Conservation (phyloP, 768 basidiomycete genomes). For the Termitomyces sp. region DNA sequence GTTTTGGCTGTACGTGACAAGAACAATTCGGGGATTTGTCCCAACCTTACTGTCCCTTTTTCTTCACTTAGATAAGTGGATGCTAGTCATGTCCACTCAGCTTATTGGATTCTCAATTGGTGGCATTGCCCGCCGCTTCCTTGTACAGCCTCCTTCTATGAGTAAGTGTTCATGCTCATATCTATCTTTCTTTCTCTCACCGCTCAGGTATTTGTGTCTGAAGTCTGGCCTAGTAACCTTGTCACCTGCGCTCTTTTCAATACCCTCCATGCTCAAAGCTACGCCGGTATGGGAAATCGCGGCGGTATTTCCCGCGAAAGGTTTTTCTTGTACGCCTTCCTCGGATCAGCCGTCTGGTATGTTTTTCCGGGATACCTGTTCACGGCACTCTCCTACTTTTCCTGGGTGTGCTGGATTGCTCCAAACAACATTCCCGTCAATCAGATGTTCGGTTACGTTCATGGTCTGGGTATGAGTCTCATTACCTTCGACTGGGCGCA, state of each 20-base stretch:
- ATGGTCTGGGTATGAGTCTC: slow-evolving; percentile 63
- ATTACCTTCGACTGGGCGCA: slow-evolving; percentile 83
- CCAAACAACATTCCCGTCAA: slow-evolving; percentile 68
- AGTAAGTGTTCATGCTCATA: slow-evolving; percentile 32
- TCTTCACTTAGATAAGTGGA: slow-evolving; percentile 58
- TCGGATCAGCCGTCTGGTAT: slow-evolving; percentile 58
- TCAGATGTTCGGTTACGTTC: slow-evolving; percentile 67
- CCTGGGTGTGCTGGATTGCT: slow-evolving; percentile 59
- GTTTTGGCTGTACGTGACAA: slow-evolving; percentile 44
- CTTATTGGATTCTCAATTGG: slow-evolving; percentile 84
- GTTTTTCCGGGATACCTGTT: slow-evolving; percentile 73
- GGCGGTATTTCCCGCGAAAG: slow-evolving; percentile 70
- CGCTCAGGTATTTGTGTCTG: slow-evolving; percentile 24
- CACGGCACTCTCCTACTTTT: slow-evolving; percentile 57
- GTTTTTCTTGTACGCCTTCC: slow-evolving; percentile 69
- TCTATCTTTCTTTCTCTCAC: neutral
- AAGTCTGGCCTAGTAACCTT: slow-evolving; percentile 77
- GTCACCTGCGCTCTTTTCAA: slow-evolving; percentile 76
- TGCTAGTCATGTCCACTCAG: slow-evolving; percentile 71
- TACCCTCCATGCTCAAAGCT: slow-evolving; percentile 70
- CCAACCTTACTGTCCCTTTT: neutral
- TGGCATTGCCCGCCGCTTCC: slow-evolving; percentile 65
- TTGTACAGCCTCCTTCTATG: slow-evolving; percentile 70
- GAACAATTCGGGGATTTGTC: neutral
- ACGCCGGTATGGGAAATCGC: slow-evolving; percentile 58